Conservation (phyloP, 2,329 filamentous ascomycete genomes). For the Fusarium goolgardi region DNA sequence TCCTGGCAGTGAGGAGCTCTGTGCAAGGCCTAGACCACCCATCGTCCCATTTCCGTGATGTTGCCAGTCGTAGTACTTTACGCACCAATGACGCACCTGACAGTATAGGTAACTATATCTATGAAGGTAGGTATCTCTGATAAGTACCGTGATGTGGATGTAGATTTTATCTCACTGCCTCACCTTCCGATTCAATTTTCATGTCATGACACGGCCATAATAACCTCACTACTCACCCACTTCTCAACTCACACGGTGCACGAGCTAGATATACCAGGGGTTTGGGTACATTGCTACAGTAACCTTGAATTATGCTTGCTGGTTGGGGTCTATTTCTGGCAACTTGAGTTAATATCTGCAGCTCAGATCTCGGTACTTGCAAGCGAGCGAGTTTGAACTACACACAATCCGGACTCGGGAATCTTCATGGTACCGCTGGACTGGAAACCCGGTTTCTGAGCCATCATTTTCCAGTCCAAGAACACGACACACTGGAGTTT, state of each 20-base stretch:
- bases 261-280: conserved; percentile 19
- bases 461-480: background rate
- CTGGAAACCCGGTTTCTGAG: conserved; percentile 1
- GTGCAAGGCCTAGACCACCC: conserved; percentile 31
- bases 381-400: conserved; percentile 3
- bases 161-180: background rate
- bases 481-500: background rate
- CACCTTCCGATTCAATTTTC: background rate
- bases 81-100: conserved; percentile 11
- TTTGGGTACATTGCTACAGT: conserved; percentile 8
- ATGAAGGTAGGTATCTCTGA: background rate
- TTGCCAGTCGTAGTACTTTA: conserved; percentile 10
- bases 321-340: conserved; percentile 17
- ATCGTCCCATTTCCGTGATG: conserved; percentile 8
- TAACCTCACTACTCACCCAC: conserved; percentile 10
- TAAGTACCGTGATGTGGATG: conserved; percentile 22
- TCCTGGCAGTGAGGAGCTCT: conserved; percentile 12
- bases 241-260: conserved; percentile 13
- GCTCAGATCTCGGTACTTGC: conserved; percentile 28
- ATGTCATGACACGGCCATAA: conserved; percentile 29
- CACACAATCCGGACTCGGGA: background rate
- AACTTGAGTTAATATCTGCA: conserved; percentile 9
- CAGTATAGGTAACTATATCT: background rate
- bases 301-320: conserved; percentile 20
- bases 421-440: background rate